Evolutionary conservation across 208 protist species (phyloP), one percentile per base, ranked within the genome.

Genomic region (Wallacemonas sp.): DNA sequence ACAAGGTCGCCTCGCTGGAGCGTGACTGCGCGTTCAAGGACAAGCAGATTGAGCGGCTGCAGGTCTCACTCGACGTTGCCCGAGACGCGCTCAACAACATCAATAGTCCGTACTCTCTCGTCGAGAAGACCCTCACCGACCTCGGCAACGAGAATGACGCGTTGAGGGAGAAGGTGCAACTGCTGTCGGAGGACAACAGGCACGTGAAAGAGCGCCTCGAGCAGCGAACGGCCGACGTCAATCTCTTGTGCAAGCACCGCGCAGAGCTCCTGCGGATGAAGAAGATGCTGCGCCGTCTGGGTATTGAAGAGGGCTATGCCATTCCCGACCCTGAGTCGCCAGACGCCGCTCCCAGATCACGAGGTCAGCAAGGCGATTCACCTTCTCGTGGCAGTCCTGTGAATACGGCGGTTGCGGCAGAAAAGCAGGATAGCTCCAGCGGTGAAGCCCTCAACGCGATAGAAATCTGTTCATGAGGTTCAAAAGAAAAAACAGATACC

Each of bases 31-130:
- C 72, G 30, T 90, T 87, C 48, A 90, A 87, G 67, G 75, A 93
- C 27, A 74, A 75, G 29, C 89, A 95, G 52, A 70, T 95, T n/a
- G 38, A 69, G 11, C 72, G 86, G 4, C 73, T 96, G 38, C 85
- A 93, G 60, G 74, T 78, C 4, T 89, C 90, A 0, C 72, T 96
- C 17, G 76, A 88, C 24, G 83, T 76, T 30, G 86, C 87, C 0
- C 79, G 90, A 0, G 82, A 93, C 21, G 90, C 90, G 24, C 72
- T 96, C 23, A 83, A 96, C 61, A 96, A 93, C 62, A 78, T 77
- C 48, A 93, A 93, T 65, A 93, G 85, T 52, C 90, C 90, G 19
- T 96, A 92, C 72, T 66, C 81, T 12, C 68, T 96, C 30, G 78
- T 92, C 12, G 90, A 96, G 69, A 78, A 77, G 33, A 86, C 87